phyloP scores from a whole-genome alignment of 2,329 filamentous ascomycete genomes.

The Fusarium sulawesiense region DNA sequence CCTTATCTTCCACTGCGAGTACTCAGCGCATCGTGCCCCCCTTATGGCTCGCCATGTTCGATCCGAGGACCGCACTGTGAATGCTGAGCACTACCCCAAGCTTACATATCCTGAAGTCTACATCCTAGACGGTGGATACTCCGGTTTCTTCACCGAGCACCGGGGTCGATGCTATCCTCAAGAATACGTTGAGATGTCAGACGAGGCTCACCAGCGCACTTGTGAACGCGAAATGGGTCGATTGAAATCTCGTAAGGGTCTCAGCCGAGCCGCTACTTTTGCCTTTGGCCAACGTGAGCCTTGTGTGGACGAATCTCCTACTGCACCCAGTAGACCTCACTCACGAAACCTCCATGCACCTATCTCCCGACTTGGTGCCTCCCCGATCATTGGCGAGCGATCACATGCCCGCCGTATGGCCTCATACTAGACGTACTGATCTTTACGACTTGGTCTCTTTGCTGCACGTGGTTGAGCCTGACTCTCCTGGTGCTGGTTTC shows the following conservation, averaged over 20 bases:
- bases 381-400: conserved; percentile 61
- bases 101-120: conserved; percentile 98
- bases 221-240: conserved; percentile 96
- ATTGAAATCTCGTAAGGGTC: conserved; percentile 87
- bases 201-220: conserved; percentile 88
- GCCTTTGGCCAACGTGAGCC: conserved; percentile 83
- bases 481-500: conserved; percentile 46
- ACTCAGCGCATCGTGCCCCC: conserved; percentile 94
- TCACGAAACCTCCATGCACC: conserved; percentile 53
- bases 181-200: conserved; percentile 96
- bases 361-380: conserved; percentile 59
- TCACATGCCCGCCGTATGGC: conserved; percentile 70
- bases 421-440: conserved; percentile 64
- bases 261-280: conserved; percentile 91
- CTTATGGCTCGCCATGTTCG: conserved; percentile 96
- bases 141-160: conserved; percentile 86
- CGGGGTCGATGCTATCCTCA: conserved; percentile 88
- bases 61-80: conserved; percentile 85
- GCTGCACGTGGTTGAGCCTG: conserved; percentile 40
- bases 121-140: conserved; percentile 96
- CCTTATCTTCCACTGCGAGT: conserved; percentile 96
- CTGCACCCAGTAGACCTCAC: conserved; percentile 59
- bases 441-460: conserved; percentile 44
- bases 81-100: conserved; percentile 85
- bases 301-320: conserved; percentile 70